Base-by-base conservation (phyloP, 2,329 filamentous ascomycete species). In the Penicillium corylophilum region DNA sequence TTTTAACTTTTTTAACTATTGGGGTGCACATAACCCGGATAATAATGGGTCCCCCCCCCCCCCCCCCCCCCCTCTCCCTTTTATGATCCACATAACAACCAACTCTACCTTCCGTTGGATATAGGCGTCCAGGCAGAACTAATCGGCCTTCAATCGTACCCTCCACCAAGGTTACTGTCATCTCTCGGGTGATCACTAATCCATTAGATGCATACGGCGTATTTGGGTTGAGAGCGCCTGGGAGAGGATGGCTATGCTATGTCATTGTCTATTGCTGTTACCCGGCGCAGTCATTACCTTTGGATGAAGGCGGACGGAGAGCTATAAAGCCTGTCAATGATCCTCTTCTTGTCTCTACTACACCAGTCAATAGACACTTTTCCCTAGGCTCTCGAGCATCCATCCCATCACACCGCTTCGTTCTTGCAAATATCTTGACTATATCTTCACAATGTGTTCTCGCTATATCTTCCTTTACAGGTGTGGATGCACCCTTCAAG, bases 401-500 rank as follows among this genome's bases (percentile, higher is more conserved):
- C 3, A 23, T 36, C 28, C 15, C 18, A 43, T 46, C 13, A 8
- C n/a, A 22, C 40, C 33, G 6, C 9, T 22, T 41, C 36, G 23
- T 4, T 18, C 24, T n/a, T 44, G 24, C 24, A 28, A 46, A 41
- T 22, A 23, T 18, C 22, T 22, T 39, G 38, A 18, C 18, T 13
- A 12, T 24, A 23, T 38, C 23, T 24, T 28, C 56, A 67, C 28
- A 15, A 73, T 72, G 71, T 73, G 71, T 48, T 70, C 67, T 2
- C 54, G 69, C 46, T 73, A 72, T 53, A 67, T 69, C 48, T 64
- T 64, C 57, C 58, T 70, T 40, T 73, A 70, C 53, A 69, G 68
- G 54, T 73, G 70, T 52, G 70, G 70, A 36, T 73, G 70, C 57
- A 62, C 61, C 36, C 50, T 66, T 40, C 60, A 65, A 18, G 67